Conservation (phyloP, 495 filamentous ascomycete genomes). For the Aspergillus egyptiacus region DNA sequence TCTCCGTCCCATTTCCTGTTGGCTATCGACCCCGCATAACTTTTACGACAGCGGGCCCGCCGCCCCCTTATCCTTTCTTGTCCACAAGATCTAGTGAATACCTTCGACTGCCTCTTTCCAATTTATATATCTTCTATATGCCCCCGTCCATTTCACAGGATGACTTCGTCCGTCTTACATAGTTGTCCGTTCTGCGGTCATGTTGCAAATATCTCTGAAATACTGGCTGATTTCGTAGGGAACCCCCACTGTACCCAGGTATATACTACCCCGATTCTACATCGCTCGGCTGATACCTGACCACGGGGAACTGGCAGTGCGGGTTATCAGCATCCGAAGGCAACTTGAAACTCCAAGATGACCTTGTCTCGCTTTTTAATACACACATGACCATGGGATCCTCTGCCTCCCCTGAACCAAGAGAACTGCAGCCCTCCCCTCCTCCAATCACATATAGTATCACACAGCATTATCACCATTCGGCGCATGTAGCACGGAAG, state of each 20-base stretch:
- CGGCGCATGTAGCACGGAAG: slow-evolving; percentile 49
- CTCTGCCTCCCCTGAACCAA: slow-evolving; percentile 4
- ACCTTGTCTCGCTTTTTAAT: slow-evolving; percentile 61
- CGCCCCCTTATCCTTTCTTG: not conserved
- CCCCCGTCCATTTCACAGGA: slow-evolving; percentile 7
- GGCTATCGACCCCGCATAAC: not conserved
- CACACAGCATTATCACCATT: slow-evolving; percentile 72
- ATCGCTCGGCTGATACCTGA: slow-evolving; percentile 9
- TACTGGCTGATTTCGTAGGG: slow-evolving; percentile 28
- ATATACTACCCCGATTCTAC: slow-evolving; percentile 11
- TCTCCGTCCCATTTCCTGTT: not conserved
- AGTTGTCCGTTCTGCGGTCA: slow-evolving; percentile 36
- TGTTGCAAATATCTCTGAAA: slow-evolving; percentile 28
- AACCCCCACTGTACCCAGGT: slow-evolving; percentile 36
- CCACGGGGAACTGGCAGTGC: slow-evolving; percentile 25
- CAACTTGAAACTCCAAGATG: slow-evolving; percentile 53
- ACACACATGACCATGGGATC: slow-evolving; percentile 49
- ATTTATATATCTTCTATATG: not conserved
- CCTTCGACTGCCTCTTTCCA: too few species aligned
- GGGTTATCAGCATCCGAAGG: slow-evolving; percentile 36
- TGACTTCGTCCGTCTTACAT: slow-evolving; percentile 34
- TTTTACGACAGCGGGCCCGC: slow-evolving; percentile 4
- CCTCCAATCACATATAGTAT: slow-evolving; percentile 56
- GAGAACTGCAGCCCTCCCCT: not conserved
- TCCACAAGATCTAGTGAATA: too few species aligned